Conservation (phyloP, 2,329 filamentous ascomycete genomes). For the Didymella sp. region DNA sequence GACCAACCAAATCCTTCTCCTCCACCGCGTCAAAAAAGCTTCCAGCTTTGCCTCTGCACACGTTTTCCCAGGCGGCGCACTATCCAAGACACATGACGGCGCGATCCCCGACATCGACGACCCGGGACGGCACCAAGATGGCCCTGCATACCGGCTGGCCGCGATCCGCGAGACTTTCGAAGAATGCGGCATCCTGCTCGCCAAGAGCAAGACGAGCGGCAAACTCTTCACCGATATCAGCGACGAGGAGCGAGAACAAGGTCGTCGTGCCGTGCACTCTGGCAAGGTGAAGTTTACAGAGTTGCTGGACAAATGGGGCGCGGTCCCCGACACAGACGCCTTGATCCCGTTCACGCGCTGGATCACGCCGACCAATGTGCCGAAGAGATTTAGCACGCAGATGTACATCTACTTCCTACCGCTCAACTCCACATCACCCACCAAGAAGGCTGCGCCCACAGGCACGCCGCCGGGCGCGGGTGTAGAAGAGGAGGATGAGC, state of each 20-base stretch:
- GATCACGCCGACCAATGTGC: constrained; percentile 78
- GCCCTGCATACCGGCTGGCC: constrained; percentile 75
- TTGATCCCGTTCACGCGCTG: constrained; percentile 88
- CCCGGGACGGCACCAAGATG: constrained; percentile 70
- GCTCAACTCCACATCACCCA: constrained; percentile 48
- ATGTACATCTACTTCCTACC: constrained; percentile 97
- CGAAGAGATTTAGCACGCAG: constrained; percentile 87
- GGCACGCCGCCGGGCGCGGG: constrained; percentile 42
- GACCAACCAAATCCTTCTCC: constrained; percentile 82
- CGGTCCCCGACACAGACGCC: constrained; percentile 68
- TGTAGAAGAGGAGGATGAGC: constrained; percentile 53
- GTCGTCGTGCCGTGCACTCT: constrained; percentile 71
- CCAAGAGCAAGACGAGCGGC: constrained; percentile 59
- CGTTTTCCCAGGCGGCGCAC: constrained; percentile 91
- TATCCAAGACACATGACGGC: constrained; percentile 80
- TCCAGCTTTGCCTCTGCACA: constrained; percentile 88
- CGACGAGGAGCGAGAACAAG: constrained; percentile 67
- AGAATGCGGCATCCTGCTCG: constrained; percentile 88
- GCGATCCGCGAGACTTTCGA: constrained; percentile 94
- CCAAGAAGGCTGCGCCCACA: constrained; percentile 41
- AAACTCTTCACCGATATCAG: constrained; percentile 66
- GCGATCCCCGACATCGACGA: constrained; percentile 58
- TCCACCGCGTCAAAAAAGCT: constrained; percentile 84
- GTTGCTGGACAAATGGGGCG: constrained; percentile 67
- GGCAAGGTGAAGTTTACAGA: constrained; percentile 70